Evolutionary conservation across 2,329 filamentous ascomycete species (phyloP), one percentile per base, ranked within the genome.

Genomic region (Rhinocladiella mackenziei): DNA sequence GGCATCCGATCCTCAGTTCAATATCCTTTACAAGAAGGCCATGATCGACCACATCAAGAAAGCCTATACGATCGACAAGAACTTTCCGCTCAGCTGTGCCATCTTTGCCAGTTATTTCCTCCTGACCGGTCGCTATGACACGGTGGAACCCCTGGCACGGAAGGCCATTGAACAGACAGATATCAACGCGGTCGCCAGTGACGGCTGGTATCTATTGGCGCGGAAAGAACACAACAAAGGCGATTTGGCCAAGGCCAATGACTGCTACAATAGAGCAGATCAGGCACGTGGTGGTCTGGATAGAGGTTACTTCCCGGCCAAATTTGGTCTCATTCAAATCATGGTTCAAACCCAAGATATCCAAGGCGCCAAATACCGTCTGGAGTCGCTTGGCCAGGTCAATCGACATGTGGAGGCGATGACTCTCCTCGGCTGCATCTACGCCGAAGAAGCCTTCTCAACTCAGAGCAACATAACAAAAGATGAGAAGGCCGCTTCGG

Each of bases 111-210:
- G 81, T 52, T 96, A 95, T 65, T 97, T 96, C 66, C 71, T 96
- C 19, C 82, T 88, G 2, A 79, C 86, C 58, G 94, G 89, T 62
- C 80, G 81, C 6, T 84, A 88, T 65, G 69, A 79, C 17, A 89
- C 88, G 48, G 89, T 92, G 7, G 89, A 97, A 55, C 81, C 82
- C 14, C 75, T 98, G 13, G 87, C 91, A 5, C 85, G 89, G 62
- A 92, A 92, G 64, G 89, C 92, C 5, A 96, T 98, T 51, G 88
- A 96, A 60, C 84, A 87, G 58, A 97, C 92, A 2, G 92, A 98
- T 61, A 87, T 97, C 56, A 95, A 95, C 63, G 87, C 89, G 3
- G 88, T 97, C 63, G 91, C 91, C 17, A 95, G 91, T 67, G 94
- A 98, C 62, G 94, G 92, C 25, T 97, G 91, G 89, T 98, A 96